Evolutionary conservation across 148 eudicot genomes (phyloP), one percentile per base, ranked within the genome.

Genomic region (Hydrangea macrophylla): DNA sequence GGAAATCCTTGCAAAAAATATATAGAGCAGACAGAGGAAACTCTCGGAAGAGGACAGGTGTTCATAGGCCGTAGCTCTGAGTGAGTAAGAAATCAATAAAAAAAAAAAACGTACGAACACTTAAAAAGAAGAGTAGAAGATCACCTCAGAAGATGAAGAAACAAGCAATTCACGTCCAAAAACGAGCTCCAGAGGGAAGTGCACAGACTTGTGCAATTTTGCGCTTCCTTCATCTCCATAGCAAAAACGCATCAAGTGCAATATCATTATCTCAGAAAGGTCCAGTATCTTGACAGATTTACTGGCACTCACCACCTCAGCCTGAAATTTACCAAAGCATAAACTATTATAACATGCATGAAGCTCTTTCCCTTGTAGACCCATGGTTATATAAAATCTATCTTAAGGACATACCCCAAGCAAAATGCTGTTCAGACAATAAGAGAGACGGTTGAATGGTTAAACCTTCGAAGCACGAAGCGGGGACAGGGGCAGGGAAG

Each of bases 171-270:
- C 90, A 61, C 92, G 85, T 33, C 78, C 77, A 73, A 91, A 56
- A 28, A 79, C 81, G 30, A 91, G 79, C 69, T 88, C 90, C 73
- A 86, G 94, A 58, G 95, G 92, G 72, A 91, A 86, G 55, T 70
- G 84, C 17, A 91, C 79, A 26, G 88, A 79, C 78, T 91, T 91
- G 70, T 84, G 90, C 83, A 91, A 64, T 65, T 88, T 91, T 55
- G 97, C 83, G 75, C 97, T 86, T 80, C 97, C 97, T 67, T 81
- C 76, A 70, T 80, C 83, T 66, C 88, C 90, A 79, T 88, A 91
- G 75, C 86, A 74, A 74, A 91, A 91, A 26, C 97, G 97, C 92
- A 84, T 91, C 70, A 91, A 73, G 66, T 91, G 97, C 78, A 91
- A 60, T 53, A 88, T 84, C 92, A 88, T 75, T 32, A 91, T 79